Evolutionary conservation across 805 yeast genomes (phyloP).

Genomic region (Monosporozyma aerobia): DNA sequence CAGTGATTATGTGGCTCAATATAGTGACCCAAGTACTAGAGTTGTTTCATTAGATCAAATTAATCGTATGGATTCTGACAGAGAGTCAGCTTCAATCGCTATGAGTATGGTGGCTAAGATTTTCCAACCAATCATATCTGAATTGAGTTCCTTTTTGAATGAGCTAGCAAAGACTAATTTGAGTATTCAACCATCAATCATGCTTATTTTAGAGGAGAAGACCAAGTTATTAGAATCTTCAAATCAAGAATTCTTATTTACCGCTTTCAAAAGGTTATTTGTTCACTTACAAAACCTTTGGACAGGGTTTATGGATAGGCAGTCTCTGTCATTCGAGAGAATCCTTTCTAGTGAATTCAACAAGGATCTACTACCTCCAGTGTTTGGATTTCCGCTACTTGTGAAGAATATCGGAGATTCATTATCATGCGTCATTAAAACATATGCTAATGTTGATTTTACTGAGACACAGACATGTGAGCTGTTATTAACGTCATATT

Average conservation of each 20-base stretch:
- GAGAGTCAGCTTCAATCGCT: slow-evolving; percentile 40
- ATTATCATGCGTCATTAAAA: background rate
- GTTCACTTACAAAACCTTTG: slow-evolving; percentile 47
- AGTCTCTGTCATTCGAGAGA: slow-evolving; percentile 38
- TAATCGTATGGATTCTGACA: slow-evolving; percentile 37
- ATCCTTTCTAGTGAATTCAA: slow-evolving; percentile 22
- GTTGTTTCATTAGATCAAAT: slow-evolving; percentile 25
- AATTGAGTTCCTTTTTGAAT: slow-evolving; percentile 23
- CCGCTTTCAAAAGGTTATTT: slow-evolving; percentile 41
- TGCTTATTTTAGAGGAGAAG: slow-evolving; percentile 35
- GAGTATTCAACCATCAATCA: slow-evolving; percentile 35
- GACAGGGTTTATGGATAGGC: slow-evolving; percentile 50
- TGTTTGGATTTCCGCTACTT: slow-evolving; percentile 41
- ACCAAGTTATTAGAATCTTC: slow-evolving; percentile 35
- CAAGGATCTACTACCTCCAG: slow-evolving; percentile 36
- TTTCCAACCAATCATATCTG: slow-evolving; percentile 31
- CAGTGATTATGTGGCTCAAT: slow-evolving; percentile 33
- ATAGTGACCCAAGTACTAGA: slow-evolving; percentile 17
- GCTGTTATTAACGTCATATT: background rate
- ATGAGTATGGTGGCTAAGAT: slow-evolving; percentile 37
- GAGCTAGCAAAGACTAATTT: slow-evolving; percentile 32
- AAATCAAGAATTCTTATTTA: slow-evolving; percentile 55
- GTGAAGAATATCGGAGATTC: slow-evolving; percentile 26
- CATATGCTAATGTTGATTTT: background rate
- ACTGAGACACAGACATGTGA: background rate